Evolutionary conservation across 2,329 filamentous ascomycete species (phyloP).

Genomic region (Alternaria metachromatica): DNA sequence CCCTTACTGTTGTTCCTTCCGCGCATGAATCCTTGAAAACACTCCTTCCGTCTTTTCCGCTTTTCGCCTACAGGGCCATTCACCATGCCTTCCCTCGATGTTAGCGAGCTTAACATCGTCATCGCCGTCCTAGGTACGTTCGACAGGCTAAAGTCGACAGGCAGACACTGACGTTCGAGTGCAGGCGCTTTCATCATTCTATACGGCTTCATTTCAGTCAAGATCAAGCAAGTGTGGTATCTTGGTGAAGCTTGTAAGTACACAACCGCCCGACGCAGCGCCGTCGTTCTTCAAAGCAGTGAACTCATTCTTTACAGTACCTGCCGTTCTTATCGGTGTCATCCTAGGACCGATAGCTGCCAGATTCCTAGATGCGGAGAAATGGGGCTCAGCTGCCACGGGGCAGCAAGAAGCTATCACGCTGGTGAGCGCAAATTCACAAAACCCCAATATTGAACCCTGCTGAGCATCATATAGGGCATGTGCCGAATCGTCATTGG

Average conservation of each 20-base stretch:
- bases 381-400: conserved; percentile 46
- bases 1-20: neutral
- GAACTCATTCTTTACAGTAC: conserved; percentile 18
- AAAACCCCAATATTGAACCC: neutral
- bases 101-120: conserved; percentile 63
- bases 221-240: conserved; percentile 62
- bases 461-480: conserved; percentile 40
- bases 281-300: neutral
- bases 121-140: conserved; percentile 54
- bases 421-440: conserved; percentile 40
- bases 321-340: conserved; percentile 61
- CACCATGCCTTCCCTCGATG: conserved; percentile 56
- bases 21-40: neutral
- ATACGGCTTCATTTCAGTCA: conserved; percentile 60
- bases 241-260: conserved; percentile 60
- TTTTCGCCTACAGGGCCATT: neutral
- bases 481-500: conserved; percentile 67
- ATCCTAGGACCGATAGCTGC: conserved; percentile 62
- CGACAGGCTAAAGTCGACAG: neutral
- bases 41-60: neutral
- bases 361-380: conserved; percentile 58
- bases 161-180: neutral
- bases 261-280: conserved; percentile 19
- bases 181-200: conserved; percentile 57
- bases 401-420: conserved; percentile 50